These are phyloP conservation scores for Pseudogymnoascus sp. DNA, from an alignment of 2,329 filamentous ascomycete genomes.

Conservation along the genomic window DNA sequence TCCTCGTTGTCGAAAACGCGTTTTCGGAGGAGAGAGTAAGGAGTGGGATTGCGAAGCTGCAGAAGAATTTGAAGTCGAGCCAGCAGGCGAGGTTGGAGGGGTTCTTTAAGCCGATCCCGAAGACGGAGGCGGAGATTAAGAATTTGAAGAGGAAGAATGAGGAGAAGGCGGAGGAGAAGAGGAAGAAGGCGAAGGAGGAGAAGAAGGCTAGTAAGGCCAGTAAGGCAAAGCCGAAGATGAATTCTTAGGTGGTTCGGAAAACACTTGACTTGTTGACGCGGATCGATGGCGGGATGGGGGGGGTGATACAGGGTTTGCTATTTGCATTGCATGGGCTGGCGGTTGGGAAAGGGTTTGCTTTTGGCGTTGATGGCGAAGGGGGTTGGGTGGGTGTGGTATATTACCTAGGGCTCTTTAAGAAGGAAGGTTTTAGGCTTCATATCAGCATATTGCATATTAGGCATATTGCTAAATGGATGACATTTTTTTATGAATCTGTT, in stretches of 20 bases:
- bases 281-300: not conserved
- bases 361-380: not conserved
- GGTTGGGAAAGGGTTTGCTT: not conserved
- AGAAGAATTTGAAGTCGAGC: slow-evolving; percentile 84
- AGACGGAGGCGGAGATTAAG: slow-evolving; percentile 79
- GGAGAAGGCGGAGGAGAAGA: slow-evolving; percentile 83
- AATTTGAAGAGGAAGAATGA: slow-evolving; percentile 88
- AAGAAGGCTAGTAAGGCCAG: slow-evolving; percentile 91
- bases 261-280: slow-evolving; percentile 43
- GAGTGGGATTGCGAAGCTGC: slow-evolving; percentile 66
- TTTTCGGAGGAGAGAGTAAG: slow-evolving; percentile 94
- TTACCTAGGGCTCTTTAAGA: not conserved
- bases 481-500: not conserved
- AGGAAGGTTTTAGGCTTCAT: not conserved
- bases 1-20: slow-evolving; percentile 87
- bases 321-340: slow-evolving; percentile 8
- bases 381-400: not conserved
- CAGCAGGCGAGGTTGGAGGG: slow-evolving; percentile 91
- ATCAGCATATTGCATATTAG: not conserved
- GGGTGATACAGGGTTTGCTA: not conserved
- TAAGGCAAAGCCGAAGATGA: slow-evolving; percentile 71
- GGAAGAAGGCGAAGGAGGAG: slow-evolving; percentile 90
- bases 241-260: slow-evolving; percentile 25
- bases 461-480: not conserved
- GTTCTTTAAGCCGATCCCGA: slow-evolving; percentile 91